A percentile compares a stretch with the other conserved stretches of the same genome.
Evolutionary conservation across 345 rosid species (phyloP).

Genomic region (Rhizophora apiculata): DNA sequence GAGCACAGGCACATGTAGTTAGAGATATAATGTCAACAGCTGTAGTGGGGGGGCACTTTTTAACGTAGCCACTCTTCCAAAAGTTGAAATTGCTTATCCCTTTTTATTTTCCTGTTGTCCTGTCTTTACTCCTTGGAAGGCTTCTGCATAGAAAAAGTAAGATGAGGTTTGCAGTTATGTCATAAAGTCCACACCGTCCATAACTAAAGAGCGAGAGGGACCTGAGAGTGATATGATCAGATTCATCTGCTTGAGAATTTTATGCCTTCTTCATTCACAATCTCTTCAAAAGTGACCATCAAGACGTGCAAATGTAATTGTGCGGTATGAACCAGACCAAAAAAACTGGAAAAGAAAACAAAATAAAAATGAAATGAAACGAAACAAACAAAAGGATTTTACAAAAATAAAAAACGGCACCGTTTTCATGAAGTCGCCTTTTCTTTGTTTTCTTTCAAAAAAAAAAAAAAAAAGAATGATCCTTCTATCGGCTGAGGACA

Average conservation of each 20-base stretch:
- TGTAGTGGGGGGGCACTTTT: constrained; percentile 9
- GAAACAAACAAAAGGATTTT: too few relatives aligned
- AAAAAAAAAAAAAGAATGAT: too few relatives aligned
- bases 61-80: background rate
- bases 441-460: too few relatives aligned
- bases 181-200: constrained; percentile 3
- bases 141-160: background rate
- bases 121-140: constrained; percentile 1
- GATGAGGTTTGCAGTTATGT: constrained; percentile 10
- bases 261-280: background rate
- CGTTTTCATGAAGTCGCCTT: too few relatives aligned
- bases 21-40: constrained; percentile 7
- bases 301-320: background rate
- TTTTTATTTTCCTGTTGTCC: background rate
- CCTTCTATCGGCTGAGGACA: background rate
- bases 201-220: constrained; percentile 5
- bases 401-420: too few relatives aligned
- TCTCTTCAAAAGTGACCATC: constrained; percentile 3
- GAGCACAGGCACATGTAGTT: constrained; percentile 1
- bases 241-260: background rate
- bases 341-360: too few relatives aligned
- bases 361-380: too few relatives aligned
- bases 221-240: background rate
- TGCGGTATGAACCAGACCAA: background rate
- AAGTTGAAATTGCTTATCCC: constrained; percentile 2